Percentiles rank a stretch among this genome's conserved stretches.
phyloP scores from a whole-genome alignment of 257 asterid species.

The Solanum sejunctum region DNA sequence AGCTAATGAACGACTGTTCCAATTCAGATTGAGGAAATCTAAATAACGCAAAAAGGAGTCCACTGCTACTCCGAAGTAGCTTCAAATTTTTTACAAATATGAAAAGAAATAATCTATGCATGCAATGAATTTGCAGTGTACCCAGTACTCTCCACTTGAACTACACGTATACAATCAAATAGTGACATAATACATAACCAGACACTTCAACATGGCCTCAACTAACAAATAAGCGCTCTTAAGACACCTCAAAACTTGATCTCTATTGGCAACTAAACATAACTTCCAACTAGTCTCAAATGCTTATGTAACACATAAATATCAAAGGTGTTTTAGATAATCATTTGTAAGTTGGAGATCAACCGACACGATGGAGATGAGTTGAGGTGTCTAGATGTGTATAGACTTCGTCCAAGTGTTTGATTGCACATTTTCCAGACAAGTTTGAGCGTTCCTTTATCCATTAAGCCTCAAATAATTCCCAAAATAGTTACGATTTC shows the following conservation, averaged over 20 bases:
- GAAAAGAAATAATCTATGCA: neutral
- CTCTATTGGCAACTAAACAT: neutral
- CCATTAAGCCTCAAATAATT: neutral
- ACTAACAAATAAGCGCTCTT: neutral
- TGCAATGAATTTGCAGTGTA: neutral
- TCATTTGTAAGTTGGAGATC: neutral
- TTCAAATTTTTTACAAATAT: neutral
- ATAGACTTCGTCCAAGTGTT: neutral
- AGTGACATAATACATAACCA: neutral
- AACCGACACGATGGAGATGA: neutral
- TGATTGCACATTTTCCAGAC: neutral
- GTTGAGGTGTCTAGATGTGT: neutral
- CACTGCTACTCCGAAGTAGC: neutral
- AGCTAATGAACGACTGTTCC: neutral
- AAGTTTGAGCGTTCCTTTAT: neutral
- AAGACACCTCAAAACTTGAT: neutral
- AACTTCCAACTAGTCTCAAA: neutral
- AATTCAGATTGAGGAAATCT: neutral
- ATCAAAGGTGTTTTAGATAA: neutral
- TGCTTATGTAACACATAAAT: neutral
- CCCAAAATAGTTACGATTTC: neutral
- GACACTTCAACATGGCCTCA: neutral
- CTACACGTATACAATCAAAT: neutral
- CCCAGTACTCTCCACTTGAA: neutral
- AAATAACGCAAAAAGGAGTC: neutral